A percentile compares a stretch with the other conserved stretches of the same genome.
phyloP scores from a whole-genome alignment of 257 asterid species.

The Echium plantagineum region DNA sequence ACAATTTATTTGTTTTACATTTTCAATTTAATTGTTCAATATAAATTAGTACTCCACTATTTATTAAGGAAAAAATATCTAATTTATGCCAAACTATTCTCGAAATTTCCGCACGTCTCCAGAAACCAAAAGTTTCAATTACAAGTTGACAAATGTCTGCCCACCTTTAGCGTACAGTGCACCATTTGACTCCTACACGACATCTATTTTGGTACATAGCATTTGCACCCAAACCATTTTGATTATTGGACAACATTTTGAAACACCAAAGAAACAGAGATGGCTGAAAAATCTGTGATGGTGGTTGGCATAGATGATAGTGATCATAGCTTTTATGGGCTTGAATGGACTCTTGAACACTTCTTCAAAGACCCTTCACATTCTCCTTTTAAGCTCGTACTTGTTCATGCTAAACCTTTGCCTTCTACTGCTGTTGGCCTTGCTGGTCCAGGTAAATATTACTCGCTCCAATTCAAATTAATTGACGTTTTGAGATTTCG shows the following conservation, averaged over 20 bases:
- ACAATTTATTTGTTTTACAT: no score
- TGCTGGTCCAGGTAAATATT: neutral
- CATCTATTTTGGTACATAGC: neutral
- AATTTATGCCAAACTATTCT: neutral
- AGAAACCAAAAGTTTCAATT: neutral
- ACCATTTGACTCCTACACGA: neutral
- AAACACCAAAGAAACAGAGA: neutral
- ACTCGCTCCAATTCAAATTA: no score
- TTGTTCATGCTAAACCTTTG: slow-evolving; percentile 64
- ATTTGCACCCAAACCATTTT: no score
- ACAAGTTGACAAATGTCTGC: neutral
- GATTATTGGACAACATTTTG: no score
- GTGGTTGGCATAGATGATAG: slow-evolving; percentile 79
- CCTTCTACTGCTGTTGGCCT: slow-evolving; percentile 11
- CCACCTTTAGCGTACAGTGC: neutral
- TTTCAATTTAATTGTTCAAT: no score
- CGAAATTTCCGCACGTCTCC: neutral
- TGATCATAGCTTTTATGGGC: slow-evolving; percentile 65
- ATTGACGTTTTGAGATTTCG: no score
- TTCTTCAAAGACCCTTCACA: slow-evolving; percentile 35
- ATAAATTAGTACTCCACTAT: no score
- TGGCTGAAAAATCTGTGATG: slow-evolving; percentile 57
- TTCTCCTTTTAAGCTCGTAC: slow-evolving; percentile 41
- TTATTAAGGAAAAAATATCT: no score
- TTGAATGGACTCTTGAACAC: slow-evolving; percentile 69